These are phyloP conservation scores for Penicillium rolfsii DNA, from an alignment of 2,329 filamentous ascomycete species.

Conservation along the genomic window DNA sequence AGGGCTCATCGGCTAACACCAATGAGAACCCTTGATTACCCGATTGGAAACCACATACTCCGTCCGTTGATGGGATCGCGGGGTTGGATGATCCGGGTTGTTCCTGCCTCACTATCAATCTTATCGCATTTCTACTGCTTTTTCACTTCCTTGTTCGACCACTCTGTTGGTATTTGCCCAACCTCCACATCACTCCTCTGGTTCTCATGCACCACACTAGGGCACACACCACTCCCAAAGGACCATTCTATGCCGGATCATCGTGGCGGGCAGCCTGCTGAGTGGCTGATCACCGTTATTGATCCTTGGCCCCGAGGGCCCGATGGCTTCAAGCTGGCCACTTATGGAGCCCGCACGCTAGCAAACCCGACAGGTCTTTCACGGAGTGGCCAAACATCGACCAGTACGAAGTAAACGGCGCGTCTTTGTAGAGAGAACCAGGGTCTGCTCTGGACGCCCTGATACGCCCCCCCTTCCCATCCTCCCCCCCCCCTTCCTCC, in stretches of 20 bases:
- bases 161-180: slow-evolving; percentile 8
- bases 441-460: slow-evolving; percentile 20
- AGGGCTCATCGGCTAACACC: slow-evolving; percentile 14
- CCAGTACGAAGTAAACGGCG: neutral
- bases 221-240: slow-evolving; percentile 11
- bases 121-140: neutral
- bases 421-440: slow-evolving; percentile 7
- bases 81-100: slow-evolving; percentile 2
- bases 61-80: slow-evolving; percentile 5
- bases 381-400: slow-evolving; percentile 4
- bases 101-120: neutral
- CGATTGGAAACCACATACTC: neutral
- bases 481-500: neutral
- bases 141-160: slow-evolving; percentile 2
- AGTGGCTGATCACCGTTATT: slow-evolving; percentile 31
- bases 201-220: neutral
- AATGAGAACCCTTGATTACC: slow-evolving; percentile 10
- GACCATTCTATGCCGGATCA: slow-evolving; percentile 13
- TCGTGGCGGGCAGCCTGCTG: slow-evolving; percentile 35
- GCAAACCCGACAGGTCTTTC: slow-evolving; percentile 26
- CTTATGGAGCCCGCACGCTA: slow-evolving; percentile 28
- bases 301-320: slow-evolving; percentile 30
- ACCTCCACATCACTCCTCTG: slow-evolving; percentile 7
- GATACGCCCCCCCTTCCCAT: neutral
- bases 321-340: slow-evolving; percentile 31